phyloP scores from a whole-genome alignment of 176 grass and related monocot genomes.

The Hsuehochloa calcarea region DNA sequence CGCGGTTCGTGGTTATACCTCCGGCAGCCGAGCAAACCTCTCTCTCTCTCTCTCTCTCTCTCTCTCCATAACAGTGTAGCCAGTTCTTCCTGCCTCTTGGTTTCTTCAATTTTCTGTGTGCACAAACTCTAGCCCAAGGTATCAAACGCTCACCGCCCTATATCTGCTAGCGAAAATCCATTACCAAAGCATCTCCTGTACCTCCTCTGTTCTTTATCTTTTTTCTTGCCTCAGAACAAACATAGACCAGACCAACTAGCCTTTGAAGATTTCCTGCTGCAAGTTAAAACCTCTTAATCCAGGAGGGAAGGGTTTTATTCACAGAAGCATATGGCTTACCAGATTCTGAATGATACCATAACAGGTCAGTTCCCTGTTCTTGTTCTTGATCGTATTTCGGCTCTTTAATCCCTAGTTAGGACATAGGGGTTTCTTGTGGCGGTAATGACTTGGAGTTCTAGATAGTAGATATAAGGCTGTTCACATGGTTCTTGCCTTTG shows the following conservation, averaged over 20 bases:
- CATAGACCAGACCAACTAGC: background rate
- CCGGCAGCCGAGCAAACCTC: background rate
- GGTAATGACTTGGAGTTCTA: background rate
- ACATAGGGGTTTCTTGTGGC: background rate
- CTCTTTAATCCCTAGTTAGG: background rate
- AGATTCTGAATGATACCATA: background rate
- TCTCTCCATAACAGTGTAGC: background rate
- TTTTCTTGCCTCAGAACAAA: background rate
- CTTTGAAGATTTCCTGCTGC: conserved; percentile 20
- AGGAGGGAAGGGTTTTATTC: background rate
- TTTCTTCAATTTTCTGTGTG: background rate
- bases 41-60: background rate
- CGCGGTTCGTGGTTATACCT: background rate
- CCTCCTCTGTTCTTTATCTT: background rate
- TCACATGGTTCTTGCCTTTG: conserved; percentile 2
- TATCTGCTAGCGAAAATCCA: conserved; percentile 5
- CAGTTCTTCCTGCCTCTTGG: conserved; percentile 24
- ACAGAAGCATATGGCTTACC: background rate
- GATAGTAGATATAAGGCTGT: background rate
- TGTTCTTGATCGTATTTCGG: background rate
- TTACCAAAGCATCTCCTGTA: background rate
- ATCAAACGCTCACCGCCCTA: background rate
- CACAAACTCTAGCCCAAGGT: background rate
- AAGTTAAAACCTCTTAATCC: background rate
- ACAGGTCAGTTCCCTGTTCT: background rate